Conservation (phyloP, 805 yeast species). For the Komagataella pastoris region DNA sequence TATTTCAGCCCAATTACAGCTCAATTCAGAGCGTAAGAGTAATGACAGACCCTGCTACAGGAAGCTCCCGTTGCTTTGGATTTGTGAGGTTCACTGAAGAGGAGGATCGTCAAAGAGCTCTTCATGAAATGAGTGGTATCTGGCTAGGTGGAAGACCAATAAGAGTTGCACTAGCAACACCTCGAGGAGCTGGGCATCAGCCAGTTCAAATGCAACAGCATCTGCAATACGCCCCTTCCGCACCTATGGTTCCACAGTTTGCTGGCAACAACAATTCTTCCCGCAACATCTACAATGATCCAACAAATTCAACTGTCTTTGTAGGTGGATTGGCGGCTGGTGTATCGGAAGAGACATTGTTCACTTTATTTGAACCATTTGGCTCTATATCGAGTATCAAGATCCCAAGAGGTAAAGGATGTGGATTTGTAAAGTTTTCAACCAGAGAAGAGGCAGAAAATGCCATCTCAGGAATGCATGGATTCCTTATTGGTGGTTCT, state of each 20-base stretch:
- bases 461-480: slow-evolving; percentile 70
- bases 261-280: neutral
- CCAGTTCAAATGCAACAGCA: slow-evolving; percentile 10
- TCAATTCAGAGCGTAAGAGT: slow-evolving; percentile 72
- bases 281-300: slow-evolving; percentile 26
- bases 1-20: slow-evolving; percentile 53
- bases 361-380: slow-evolving; percentile 54
- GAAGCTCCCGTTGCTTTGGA: slow-evolving; percentile 69
- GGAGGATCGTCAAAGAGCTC: slow-evolving; percentile 52
- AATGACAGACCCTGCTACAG: slow-evolving; percentile 76
- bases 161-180: slow-evolving; percentile 70
- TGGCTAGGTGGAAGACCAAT: slow-evolving; percentile 72
- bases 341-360: slow-evolving; percentile 47
- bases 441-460: slow-evolving; percentile 61
- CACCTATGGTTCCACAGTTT: slow-evolving; percentile 2
- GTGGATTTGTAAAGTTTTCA: slow-evolving; percentile 67
- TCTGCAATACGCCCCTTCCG: slow-evolving; percentile 5
- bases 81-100: slow-evolving; percentile 67
- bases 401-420: slow-evolving; percentile 68
- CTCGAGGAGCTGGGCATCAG: slow-evolving; percentile 13
- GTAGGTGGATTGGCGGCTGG: slow-evolving; percentile 58
- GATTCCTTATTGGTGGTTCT: slow-evolving; percentile 62
- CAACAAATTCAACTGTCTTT: slow-evolving; percentile 65
- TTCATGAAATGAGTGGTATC: slow-evolving; percentile 64
- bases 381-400: slow-evolving; percentile 60